Base-by-base conservation (phyloP, 1,284 basidiomycete species). In the Termitomyces sp. region DNA sequence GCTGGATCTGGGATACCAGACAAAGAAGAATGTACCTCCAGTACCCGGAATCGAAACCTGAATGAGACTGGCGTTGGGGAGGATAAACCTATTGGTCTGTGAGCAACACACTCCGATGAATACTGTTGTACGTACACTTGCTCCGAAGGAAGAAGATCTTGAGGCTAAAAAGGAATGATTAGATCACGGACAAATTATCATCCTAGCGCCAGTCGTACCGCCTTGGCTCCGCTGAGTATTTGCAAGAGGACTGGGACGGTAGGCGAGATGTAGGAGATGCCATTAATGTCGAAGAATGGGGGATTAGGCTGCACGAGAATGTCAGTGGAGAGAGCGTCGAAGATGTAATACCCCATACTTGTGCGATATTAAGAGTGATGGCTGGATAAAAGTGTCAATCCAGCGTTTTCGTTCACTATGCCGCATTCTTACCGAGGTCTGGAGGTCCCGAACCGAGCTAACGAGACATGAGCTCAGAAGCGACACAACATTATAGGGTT, bases 231-330 rank as follows among this genome's bases (percentile, higher is more conserved):
- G 45, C 69, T 73, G 14, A 75, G 63, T 28, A 74, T 61, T 49
- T 72, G 71, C 35, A 72, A 58, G 30, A 73, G 64, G 7, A 71
- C 70, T 1, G 72, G 72, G 19, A 72, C 56, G 0, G 67, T 60
- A 3, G 71, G 71, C 1, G 69, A 68, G 7, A 62, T 55, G 53
- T 68, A 74, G 3, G 69, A 66, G 6, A 70, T 63, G 28, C 66
- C 66, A 57, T 73, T 73, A 38, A 75, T 67, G 30, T 67, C 65
- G 52, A 71, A 73, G 59, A 71, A 70, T 1, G 69, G 69, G 9
- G 64, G 62, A 53, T 67, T 68, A 5, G 70, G 68, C 60, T 60
- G 11, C 13, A 44, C 6, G 14, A 16, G 21, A 28, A 11, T 24
- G 16, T 37, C 34, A 37, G 16, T 26, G 2, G 11, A n/a, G 6